A percentile compares a stretch with the other conserved stretches of the same genome.
These are phyloP conservation scores for Leptomonas pyrrhocoris DNA, from an alignment of 208 protist genomes.

Conservation along the genomic window DNA sequence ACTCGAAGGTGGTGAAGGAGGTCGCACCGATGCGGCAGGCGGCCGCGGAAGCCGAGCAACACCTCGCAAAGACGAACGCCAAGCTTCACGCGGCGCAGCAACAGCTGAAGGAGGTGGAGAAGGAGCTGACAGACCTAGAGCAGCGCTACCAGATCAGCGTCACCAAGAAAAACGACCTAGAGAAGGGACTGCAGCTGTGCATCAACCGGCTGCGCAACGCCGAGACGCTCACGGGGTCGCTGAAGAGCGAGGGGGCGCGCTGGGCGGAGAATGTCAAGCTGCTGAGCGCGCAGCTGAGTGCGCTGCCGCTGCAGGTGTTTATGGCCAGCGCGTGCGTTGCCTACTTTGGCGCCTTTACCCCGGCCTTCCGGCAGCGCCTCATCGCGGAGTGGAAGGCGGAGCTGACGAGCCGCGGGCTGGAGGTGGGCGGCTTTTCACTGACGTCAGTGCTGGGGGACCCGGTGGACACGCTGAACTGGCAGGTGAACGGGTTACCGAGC, in stretches of 20 bases:
- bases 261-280: constrained; percentile 93
- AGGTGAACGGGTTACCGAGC: constrained; percentile 95
- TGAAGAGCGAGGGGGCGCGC: constrained; percentile 94
- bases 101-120: constrained; percentile 90
- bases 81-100: constrained; percentile 91
- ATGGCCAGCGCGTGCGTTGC: constrained; percentile 94
- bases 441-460: constrained; percentile 91
- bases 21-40: constrained; percentile 94
- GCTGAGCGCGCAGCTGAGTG: constrained; percentile 68
- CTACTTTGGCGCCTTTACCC: constrained; percentile 96
- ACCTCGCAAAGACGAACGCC: constrained; percentile 87
- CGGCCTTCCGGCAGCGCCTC: constrained; percentile 89
- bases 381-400: constrained; percentile 77
- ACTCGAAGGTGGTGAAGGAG: constrained; percentile 95
- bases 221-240: constrained; percentile 93
- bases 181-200: constrained; percentile 87
- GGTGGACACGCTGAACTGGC: constrained; percentile 96
- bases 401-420: constrained; percentile 55
- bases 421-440: constrained; percentile 51
- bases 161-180: constrained; percentile 89
- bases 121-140: constrained; percentile 90
- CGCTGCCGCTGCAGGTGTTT: constrained; percentile 94
- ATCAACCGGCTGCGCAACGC: constrained; percentile 93
- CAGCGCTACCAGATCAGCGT: constrained; percentile 88
- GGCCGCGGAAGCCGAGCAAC: constrained; percentile 88